These are phyloP conservation scores for Fragaria iinumae DNA, from an alignment of 306 rosid species.

Conservation along the genomic window DNA sequence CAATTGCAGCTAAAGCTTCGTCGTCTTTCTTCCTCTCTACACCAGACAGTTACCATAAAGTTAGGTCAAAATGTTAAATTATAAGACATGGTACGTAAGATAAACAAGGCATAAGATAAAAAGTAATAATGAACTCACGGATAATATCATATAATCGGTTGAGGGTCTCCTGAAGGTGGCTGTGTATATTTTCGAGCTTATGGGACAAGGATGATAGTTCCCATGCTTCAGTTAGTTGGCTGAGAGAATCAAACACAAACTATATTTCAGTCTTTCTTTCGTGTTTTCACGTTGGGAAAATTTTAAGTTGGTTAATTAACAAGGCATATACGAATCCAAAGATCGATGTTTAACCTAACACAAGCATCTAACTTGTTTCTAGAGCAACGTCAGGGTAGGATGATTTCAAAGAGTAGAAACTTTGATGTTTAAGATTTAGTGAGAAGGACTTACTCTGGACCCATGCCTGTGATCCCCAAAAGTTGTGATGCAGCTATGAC, in stretches of 20 bases:
- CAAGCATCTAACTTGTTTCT: not conserved
- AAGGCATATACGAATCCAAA: too few species aligned
- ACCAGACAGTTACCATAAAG: not conserved
- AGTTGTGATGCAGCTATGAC: constrained; percentile 52
- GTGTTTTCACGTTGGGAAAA: not conserved
- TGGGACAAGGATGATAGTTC: constrained; percentile 67
- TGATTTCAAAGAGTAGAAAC: not conserved
- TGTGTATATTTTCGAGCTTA: constrained; percentile 47
- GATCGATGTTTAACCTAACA: too few species aligned
- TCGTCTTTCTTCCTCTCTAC: constrained; percentile 48
- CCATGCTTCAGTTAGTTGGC: constrained; percentile 63
- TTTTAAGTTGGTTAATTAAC: not conserved
- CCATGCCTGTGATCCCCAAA: constrained; percentile 40
- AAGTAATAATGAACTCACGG: constrained; percentile 4
- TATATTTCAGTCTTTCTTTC: not conserved
- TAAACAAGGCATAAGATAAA: not conserved
- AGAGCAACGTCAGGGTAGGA: not conserved
- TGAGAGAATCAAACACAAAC: constrained; percentile 20
- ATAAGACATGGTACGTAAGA: not conserved
- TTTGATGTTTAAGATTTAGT: not conserved
- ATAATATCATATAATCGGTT: not conserved
- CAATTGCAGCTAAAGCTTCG: constrained; percentile 39
- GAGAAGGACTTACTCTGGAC: constrained; percentile 38
- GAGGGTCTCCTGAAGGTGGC: constrained; percentile 41
- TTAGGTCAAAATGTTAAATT: not conserved